Evolutionary conservation across 2,329 filamentous ascomycete species (phyloP).

Genomic region (Colletotrichum falcatum): DNA sequence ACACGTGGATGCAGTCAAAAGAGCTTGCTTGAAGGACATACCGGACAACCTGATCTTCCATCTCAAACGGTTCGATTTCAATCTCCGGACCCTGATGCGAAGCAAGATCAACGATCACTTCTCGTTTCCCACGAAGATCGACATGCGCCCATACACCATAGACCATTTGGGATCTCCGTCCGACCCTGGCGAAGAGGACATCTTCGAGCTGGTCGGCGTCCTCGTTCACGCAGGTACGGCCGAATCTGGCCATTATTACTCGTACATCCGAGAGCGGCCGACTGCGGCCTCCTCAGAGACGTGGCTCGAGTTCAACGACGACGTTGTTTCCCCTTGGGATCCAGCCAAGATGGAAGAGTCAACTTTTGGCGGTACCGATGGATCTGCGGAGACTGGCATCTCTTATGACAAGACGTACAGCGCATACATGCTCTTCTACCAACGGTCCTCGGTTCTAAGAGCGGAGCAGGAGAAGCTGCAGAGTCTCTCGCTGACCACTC

Average conservation of each 20-base stretch:
- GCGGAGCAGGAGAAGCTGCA: constrained; percentile 62
- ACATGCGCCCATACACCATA: constrained; percentile 92
- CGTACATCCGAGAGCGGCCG: constrained; percentile 87
- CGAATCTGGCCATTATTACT: constrained; percentile 97
- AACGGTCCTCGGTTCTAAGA: constrained; percentile 77
- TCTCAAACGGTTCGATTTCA: constrained; percentile 88
- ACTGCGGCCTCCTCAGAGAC: constrained; percentile 58
- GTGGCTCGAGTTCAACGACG: constrained; percentile 97
- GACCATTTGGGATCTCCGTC: constrained; percentile 78
- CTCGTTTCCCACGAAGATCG: constrained; percentile 83
- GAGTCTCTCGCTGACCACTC: constrained; percentile 49
- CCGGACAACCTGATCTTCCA: constrained; percentile 97
- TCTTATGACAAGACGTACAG: constrained; percentile 79
- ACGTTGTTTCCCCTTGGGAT: constrained; percentile 82
- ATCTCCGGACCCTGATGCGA: constrained; percentile 79
- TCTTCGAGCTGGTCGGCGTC: constrained; percentile 94
- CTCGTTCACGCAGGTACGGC: constrained; percentile 94
- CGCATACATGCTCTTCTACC: constrained; percentile 98
- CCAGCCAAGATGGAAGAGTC: constrained; percentile 76
- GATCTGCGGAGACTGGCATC: constrained; percentile 60
- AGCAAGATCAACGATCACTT: constrained; percentile 98
- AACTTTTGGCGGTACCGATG: constrained; percentile 82
- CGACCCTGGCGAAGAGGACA: constrained; percentile 70
- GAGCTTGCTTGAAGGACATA: constrained; percentile 90
- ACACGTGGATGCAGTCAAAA: constrained; percentile 93